Conservation (phyloP, 1,284 basidiomycete species). For the Malassezia caprae region DNA sequence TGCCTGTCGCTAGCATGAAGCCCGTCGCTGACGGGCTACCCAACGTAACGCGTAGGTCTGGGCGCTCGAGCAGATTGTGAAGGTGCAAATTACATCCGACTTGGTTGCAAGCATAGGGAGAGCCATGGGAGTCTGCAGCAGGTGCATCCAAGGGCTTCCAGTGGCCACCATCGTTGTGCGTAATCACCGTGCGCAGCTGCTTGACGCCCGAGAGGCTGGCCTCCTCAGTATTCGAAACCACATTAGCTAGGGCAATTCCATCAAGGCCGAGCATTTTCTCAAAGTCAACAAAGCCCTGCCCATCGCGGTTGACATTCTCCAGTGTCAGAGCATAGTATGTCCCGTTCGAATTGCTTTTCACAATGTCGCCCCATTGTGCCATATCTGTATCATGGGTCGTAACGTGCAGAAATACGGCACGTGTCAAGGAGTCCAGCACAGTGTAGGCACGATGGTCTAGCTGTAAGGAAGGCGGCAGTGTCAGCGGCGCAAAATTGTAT, state of each 20-base stretch:
- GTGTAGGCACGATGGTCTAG: conserved; percentile 85
- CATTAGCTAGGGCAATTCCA: conserved; percentile 84
- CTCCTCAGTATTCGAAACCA: conserved; percentile 71
- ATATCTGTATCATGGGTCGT: conserved; percentile 66
- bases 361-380: conserved; percentile 78
- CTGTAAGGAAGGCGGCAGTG: conserved; percentile 79
- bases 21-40: conserved; percentile 84
- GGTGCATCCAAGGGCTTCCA: conserved; percentile 80
- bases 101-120: conserved; percentile 61
- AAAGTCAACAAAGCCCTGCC: conserved; percentile 82
- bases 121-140: conserved; percentile 63
- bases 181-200: conserved; percentile 72
- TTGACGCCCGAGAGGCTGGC: conserved; percentile 67
- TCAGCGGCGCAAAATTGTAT: conserved; percentile 66
- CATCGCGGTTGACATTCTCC: conserved; percentile 80
- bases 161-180: conserved; percentile 89
- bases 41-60: conserved; percentile 78
- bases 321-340: conserved; percentile 84
- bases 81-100: conserved; percentile 77
- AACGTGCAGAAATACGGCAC: conserved; percentile 86
- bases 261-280: conserved; percentile 95
- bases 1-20: conserved; percentile 92
- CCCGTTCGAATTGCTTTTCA: conserved; percentile 93
- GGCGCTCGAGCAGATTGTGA: conserved; percentile 89
- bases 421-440: conserved; percentile 83